These are phyloP conservation scores for Neurospora sp. DNA, from an alignment of 495 filamentous ascomycete species.

Conservation along the genomic window DNA sequence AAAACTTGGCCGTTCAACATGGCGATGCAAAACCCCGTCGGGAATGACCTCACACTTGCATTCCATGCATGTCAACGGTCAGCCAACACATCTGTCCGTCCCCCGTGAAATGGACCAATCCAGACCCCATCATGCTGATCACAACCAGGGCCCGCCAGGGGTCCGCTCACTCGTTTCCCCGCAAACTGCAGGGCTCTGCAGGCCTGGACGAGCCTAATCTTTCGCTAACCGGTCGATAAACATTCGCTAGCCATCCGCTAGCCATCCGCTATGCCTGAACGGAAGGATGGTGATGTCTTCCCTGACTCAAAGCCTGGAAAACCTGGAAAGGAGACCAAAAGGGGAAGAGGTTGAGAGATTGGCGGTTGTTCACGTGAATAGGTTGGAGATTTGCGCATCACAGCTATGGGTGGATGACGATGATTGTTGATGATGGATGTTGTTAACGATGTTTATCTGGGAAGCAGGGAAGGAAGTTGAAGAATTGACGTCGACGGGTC, in stretches of 20 bases:
- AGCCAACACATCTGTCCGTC: neutral
- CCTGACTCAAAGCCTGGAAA: neutral
- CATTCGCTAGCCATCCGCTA: neutral
- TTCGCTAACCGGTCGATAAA: neutral
- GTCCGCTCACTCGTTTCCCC: neutral
- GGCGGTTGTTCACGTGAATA: neutral
- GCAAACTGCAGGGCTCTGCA: neutral
- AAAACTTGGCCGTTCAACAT: no score
- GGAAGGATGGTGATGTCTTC: neutral
- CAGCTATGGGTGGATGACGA: neutral
- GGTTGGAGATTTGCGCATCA: neutral
- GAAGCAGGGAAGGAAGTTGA: neutral
- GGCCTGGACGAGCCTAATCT: neutral
- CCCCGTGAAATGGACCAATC: neutral
- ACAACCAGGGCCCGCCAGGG: no score
- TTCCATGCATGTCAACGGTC: neutral
- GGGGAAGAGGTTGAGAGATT: neutral
- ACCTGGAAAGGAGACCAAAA: neutral
- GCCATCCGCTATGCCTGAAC: neutral
- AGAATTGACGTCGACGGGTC: neutral
- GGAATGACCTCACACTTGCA: neutral
- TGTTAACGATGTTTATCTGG: neutral
- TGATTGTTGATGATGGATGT: neutral
- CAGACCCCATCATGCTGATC: neutral
- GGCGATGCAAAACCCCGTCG: neutral